Percentiles rank a stretch among this genome's conserved stretches.
These are phyloP conservation scores for Luzula sylvatica DNA, from an alignment of 176 grass and related monocot genomes.

Conservation along the genomic window DNA sequence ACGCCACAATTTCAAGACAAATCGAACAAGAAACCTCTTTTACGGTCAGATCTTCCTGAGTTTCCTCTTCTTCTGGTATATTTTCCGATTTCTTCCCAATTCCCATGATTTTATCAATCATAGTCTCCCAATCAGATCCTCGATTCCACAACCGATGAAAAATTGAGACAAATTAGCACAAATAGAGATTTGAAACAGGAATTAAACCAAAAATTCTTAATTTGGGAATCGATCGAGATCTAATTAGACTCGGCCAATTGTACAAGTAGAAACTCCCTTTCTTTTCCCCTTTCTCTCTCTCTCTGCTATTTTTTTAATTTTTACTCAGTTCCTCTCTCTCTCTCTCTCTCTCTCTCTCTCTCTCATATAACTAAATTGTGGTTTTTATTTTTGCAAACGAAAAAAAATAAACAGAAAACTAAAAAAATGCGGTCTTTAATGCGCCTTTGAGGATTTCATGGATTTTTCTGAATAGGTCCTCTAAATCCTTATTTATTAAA, in stretches of 20 bases:
- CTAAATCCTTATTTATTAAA: too few relatives aligned
- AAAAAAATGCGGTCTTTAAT: conserved; percentile 11
- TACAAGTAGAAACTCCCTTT: neutral
- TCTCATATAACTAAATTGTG: neutral
- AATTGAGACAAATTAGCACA: neutral
- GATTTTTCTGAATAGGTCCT: neutral
- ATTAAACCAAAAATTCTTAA: neutral
- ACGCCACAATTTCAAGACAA: conserved; percentile 66
- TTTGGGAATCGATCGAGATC: neutral
- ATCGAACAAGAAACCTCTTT: conserved; percentile 61
- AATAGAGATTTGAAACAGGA: neutral
- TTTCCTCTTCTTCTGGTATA: conserved; percentile 4
- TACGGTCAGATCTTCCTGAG: conserved; percentile 23
- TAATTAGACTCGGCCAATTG: conserved; percentile 10
- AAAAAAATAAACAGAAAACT: too few relatives aligned
- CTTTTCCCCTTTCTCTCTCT: neutral
- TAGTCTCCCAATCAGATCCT: neutral
- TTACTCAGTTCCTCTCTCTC: too few relatives aligned
- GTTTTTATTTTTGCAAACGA: too few relatives aligned
- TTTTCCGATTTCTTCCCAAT: conserved; percentile 17
- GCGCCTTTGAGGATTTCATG: neutral
- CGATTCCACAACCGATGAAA: neutral
- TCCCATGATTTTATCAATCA: neutral
- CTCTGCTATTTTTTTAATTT: too few relatives aligned
- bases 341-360: conserved; percentile 1